Percentiles rank a stretch among this genome's conserved stretches.
Conservation (phyloP, 345 rosid species). For the Salix caprea region DNA sequence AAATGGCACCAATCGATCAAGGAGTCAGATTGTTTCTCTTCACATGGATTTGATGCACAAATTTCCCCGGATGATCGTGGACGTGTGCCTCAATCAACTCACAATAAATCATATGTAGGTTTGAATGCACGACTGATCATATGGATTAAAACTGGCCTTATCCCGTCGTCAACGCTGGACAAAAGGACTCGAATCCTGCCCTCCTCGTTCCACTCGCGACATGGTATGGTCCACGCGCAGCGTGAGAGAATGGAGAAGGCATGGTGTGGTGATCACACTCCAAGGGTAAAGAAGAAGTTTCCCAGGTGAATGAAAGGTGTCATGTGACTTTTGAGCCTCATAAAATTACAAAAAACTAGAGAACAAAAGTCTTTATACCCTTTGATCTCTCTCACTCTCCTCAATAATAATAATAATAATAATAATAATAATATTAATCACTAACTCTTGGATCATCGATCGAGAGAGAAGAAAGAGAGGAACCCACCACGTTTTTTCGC, state of each 20-base stretch:
- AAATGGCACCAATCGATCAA: not conserved
- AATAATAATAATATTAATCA: not conserved
- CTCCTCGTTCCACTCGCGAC: not conserved
- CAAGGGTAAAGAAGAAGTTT: not conserved
- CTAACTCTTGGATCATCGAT: conserved; percentile 19
- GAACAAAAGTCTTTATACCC: conserved; percentile 30
- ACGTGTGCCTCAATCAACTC: not conserved
- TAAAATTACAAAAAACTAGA: conserved; percentile 32
- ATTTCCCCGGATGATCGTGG: not conserved
- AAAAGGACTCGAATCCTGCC: not conserved
- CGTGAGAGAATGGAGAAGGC: not conserved
- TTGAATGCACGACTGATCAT: not conserved
- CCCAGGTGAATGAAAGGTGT: conserved; percentile 17
- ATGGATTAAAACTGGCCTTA: not conserved
- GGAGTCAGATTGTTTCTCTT: not conserved
- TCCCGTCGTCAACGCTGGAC: not conserved
- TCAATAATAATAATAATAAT: not conserved
- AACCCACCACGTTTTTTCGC: conserved; percentile 31
- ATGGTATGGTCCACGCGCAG: not conserved
- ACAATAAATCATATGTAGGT: not conserved
- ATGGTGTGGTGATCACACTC: not conserved
- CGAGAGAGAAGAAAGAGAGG: conserved; percentile 30
- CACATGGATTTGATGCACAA: not conserved
- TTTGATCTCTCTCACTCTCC: conserved; percentile 1
- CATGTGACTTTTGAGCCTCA: conserved; percentile 35